A percentile compares a stretch with the other conserved stretches of the same genome.
phyloP scores from a whole-genome alignment of 441 rosid genomes.

The Gossypium trilobum region DNA sequence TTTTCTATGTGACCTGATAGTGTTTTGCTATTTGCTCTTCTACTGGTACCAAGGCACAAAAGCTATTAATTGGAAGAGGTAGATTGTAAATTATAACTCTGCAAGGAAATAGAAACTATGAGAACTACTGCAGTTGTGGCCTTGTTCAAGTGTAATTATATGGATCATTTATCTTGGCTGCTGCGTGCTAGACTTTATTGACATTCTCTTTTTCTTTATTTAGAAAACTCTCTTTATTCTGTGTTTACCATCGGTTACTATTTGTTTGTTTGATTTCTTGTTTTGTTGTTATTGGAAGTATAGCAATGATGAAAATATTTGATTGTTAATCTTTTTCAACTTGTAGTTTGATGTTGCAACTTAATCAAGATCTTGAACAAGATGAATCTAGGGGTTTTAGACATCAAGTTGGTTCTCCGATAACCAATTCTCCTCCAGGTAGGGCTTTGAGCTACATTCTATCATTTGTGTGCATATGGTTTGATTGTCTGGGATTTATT shows the following conservation, averaged over 20 bases:
- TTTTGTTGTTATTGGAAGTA: neutral
- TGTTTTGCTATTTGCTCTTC: neutral
- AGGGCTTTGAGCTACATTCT: slow-evolving; percentile 18
- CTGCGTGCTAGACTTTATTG: neutral
- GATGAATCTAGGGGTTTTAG: slow-evolving; percentile 66
- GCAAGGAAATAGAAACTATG: neutral
- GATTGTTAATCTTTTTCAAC: slow-evolving; percentile 5
- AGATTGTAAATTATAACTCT: neutral
- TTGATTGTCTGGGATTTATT: slow-evolving; percentile 6
- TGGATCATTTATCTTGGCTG: neutral
- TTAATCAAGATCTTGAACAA: slow-evolving; percentile 77
- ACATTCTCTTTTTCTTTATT: neutral
- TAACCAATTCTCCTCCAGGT: slow-evolving; percentile 88
- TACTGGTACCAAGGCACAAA: neutral
- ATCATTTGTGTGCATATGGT: slow-evolving; percentile 1
- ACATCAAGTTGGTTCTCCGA: slow-evolving; percentile 69
- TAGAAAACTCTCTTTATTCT: neutral
- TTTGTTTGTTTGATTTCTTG: neutral
- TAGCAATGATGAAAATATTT: neutral
- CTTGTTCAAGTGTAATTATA: neutral
- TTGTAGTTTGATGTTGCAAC: slow-evolving; percentile 76
- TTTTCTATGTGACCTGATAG: neutral
- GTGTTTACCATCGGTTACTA: neutral
- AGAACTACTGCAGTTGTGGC: neutral
- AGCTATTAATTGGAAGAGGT: neutral